phyloP scores from a whole-genome alignment of 805 yeast species.

The Saccharomycodes ludwigii region DNA sequence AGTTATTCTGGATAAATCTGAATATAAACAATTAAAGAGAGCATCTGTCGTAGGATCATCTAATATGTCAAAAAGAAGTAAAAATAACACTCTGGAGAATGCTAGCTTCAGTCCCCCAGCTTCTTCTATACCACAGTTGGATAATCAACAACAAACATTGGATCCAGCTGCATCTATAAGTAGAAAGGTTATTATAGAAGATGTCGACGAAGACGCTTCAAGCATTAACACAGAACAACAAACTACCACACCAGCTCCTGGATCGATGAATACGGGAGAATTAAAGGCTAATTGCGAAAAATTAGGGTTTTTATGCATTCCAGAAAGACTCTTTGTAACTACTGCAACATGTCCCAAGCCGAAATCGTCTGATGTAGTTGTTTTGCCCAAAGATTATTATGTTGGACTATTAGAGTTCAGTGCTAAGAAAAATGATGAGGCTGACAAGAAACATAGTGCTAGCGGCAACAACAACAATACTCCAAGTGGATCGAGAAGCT shows the following conservation, averaged over 20 bases:
- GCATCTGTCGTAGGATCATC: background rate
- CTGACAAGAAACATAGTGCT: background rate
- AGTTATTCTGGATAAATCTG: conserved; percentile 9
- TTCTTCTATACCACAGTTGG: background rate
- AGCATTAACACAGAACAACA: conserved; percentile 6
- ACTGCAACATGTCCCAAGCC: conserved; percentile 46
- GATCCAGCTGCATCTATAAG: background rate
- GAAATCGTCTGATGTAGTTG: conserved; percentile 44
- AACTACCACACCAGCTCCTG: no score
- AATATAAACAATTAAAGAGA: conserved; percentile 5
- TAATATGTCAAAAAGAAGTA: background rate
- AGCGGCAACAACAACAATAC: conserved; percentile 3
- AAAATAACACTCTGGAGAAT: background rate
- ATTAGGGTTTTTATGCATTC: conserved; percentile 41
- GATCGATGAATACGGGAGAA: conserved; percentile 14
- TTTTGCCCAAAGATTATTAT: conserved; percentile 53
- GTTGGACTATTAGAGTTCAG: conserved; percentile 44
- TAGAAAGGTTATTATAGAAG: conserved; percentile 1
- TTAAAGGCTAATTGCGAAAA: conserved; percentile 30
- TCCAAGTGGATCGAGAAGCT: conserved; percentile 7
- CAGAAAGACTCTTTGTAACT: conserved; percentile 44
- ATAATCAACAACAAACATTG: no score
- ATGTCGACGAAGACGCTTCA: conserved; percentile 6
- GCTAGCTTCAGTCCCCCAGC: background rate
- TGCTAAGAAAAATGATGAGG: no score